These are phyloP conservation scores for Chlorella sorokiniana DNA, from an alignment of 139 green algal species.

Conservation along the genomic window DNA sequence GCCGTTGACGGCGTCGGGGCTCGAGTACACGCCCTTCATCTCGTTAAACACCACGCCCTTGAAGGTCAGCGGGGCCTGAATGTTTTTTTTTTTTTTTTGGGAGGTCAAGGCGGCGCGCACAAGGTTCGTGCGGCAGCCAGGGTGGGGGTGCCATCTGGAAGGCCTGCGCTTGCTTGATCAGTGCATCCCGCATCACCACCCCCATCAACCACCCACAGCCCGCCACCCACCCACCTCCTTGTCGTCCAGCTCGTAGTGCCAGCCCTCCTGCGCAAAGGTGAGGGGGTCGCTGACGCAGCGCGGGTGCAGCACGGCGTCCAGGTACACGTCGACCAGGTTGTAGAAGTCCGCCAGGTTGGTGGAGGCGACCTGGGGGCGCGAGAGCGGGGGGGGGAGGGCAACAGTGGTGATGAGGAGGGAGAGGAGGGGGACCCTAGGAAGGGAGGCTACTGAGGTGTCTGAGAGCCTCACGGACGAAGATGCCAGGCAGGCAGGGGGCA, in stretches of 20 bases:
- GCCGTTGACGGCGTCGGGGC: slow-evolving; percentile 89
- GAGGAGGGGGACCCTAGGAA: neutral
- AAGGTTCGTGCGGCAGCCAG: too few relatives aligned
- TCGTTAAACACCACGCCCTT: slow-evolving; percentile 99
- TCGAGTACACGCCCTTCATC: slow-evolving; percentile 99
- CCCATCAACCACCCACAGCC: neutral
- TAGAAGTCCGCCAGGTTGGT: slow-evolving; percentile 94
- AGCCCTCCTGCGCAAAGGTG: slow-evolving; percentile 93
- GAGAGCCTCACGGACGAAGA: too few relatives aligned
- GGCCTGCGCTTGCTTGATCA: too few relatives aligned
- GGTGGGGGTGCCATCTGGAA: too few relatives aligned
- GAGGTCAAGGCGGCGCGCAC: too few relatives aligned
- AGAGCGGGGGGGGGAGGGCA: too few relatives aligned
- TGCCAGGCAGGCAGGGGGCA: too few relatives aligned
- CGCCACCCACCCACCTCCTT: slow-evolving; percentile 41
- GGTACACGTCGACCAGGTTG: slow-evolving; percentile 99
- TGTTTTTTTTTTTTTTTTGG: too few relatives aligned
- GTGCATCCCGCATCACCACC: too few relatives aligned
- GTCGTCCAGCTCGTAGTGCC: slow-evolving; percentile 89
- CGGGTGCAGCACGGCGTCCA: slow-evolving; percentile 97
- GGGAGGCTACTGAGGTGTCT: neutral
- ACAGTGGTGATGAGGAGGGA: neutral
- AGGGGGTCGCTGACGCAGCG: slow-evolving; percentile 83
- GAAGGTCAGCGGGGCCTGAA: slow-evolving; percentile 77
- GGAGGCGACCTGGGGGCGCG: slow-evolving; percentile 19